Percentiles rank a stretch among this genome's conserved stretches.
Evolutionary conservation across 768 basidiomycete genomes (phyloP).

Genomic region (Kwoniella heveanensis): DNA sequence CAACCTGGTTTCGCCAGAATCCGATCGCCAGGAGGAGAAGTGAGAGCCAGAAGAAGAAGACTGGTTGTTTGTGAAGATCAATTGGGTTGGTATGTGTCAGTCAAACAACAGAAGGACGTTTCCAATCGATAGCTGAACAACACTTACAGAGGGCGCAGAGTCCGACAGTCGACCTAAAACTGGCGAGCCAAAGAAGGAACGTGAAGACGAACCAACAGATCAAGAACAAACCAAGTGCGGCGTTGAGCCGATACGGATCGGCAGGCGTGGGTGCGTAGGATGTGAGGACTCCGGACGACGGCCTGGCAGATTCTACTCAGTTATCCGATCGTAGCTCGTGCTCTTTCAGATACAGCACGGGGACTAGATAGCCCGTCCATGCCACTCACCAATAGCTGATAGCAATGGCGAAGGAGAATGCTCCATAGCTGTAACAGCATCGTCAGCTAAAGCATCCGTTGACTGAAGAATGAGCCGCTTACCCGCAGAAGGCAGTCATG

Average conservation of each 20-base stretch:
- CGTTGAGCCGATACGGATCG: slow-evolving; percentile 16
- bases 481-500: slow-evolving; percentile 25
- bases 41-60: slow-evolving; percentile 24
- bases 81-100: no score
- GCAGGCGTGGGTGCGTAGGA: slow-evolving; percentile 11
- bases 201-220: slow-evolving; percentile 23
- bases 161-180: slow-evolving; percentile 14
- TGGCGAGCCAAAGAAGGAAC: slow-evolving; percentile 17
- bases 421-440: slow-evolving; percentile 1
- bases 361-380: no score
- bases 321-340: no score
- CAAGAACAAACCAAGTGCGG: slow-evolving; percentile 14
- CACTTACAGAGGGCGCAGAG: slow-evolving; percentile 6
- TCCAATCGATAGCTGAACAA: no score
- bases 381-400: slow-evolving; percentile 14
- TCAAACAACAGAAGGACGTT: not conserved
- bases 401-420: slow-evolving; percentile 17
- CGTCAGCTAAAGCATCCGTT: not conserved
- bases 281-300: slow-evolving; percentile 14
- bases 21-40: slow-evolving; percentile 14
- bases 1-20: slow-evolving; percentile 9
- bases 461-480: not conserved
- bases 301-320: slow-evolving; percentile 8
- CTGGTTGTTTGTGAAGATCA: no score
- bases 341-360: no score